Evolutionary conservation across 2,329 filamentous ascomycete species (phyloP).

Genomic region (Ceratocystis huliohia): DNA sequence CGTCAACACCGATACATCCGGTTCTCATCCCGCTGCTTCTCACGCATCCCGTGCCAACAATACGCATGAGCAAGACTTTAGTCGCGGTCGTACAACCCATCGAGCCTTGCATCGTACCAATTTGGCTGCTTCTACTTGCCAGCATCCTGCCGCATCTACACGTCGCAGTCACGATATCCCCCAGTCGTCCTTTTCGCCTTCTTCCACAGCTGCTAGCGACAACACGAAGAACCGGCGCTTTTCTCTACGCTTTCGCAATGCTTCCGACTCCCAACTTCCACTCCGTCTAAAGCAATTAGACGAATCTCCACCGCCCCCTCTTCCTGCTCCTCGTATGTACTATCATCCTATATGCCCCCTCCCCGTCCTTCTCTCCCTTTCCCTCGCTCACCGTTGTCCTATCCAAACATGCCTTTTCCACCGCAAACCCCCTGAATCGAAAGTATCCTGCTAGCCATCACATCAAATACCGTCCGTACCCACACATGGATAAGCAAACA

Average conservation of each 20-base stretch:
- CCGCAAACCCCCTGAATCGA: conserved; percentile 6
- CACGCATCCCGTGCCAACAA: not conserved
- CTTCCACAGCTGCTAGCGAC: conserved; percentile 23
- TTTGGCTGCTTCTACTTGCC: conserved; percentile 20
- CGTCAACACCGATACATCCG: not conserved
- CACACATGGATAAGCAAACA: not conserved
- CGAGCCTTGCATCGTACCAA: conserved; percentile 19
- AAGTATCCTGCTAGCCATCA: not conserved
- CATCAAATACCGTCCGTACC: not conserved
- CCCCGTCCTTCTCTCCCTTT: not conserved
- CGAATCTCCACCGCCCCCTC: conserved; percentile 41
- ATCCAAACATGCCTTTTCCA: not conserved
- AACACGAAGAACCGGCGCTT: conserved; percentile 46
- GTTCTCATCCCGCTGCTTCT: conserved; percentile 9
- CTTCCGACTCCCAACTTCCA: conserved; percentile 81
- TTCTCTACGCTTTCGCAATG: conserved; percentile 74
- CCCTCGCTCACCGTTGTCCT: not conserved
- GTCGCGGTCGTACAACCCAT: conserved; percentile 13
- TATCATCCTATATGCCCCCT: not conserved
- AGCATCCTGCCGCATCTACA: conserved; percentile 24
- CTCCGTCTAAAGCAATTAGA: conserved; percentile 58
- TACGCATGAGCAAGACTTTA: not conserved
- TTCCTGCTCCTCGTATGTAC: conserved; percentile 41
- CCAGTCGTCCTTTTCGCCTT: conserved; percentile 9
- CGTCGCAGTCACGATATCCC: conserved; percentile 20